These are phyloP conservation scores for Leccinellum rugosiceps DNA, from an alignment of 768 basidiomycete genomes.

Conservation along the genomic window DNA sequence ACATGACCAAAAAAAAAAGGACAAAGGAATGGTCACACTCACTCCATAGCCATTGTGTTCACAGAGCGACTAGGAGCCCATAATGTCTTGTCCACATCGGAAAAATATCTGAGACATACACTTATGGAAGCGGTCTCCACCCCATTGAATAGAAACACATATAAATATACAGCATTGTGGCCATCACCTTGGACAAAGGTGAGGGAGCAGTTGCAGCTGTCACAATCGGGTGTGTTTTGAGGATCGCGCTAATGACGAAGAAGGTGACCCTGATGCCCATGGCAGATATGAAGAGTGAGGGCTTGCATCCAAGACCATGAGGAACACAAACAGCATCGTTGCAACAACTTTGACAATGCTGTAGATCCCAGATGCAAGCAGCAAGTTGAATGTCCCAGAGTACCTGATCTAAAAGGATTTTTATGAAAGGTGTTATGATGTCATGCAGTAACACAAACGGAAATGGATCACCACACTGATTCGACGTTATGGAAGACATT, in stretches of 20 bases:
- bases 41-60: constrained; percentile 85
- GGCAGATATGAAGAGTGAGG: constrained; percentile 68
- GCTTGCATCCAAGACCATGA: constrained; percentile 67
- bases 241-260: constrained; percentile 81
- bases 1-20: not conserved
- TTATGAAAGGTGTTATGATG: too few species aligned
- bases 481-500: not conserved
- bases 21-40: constrained; percentile 22
- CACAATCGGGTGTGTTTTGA: constrained; percentile 69
- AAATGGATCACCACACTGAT: too few species aligned
- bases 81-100: constrained; percentile 80
- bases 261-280: constrained; percentile 77
- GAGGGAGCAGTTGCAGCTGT: constrained; percentile 44
- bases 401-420: constrained; percentile 51
- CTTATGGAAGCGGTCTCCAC: constrained; percentile 67
- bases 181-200: constrained; percentile 73
- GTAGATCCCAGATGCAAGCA: constrained; percentile 76
- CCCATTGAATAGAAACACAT: constrained; percentile 88
- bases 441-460: too few species aligned
- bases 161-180: constrained; percentile 82
- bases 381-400: constrained; percentile 51
- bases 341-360: constrained; percentile 65
- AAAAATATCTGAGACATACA: constrained; percentile 83
- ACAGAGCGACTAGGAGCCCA: constrained; percentile 70
- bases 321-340: constrained; percentile 62